Conservation (phyloP, 2,329 filamentous ascomycete genomes). For the Geosmithia flava region DNA sequence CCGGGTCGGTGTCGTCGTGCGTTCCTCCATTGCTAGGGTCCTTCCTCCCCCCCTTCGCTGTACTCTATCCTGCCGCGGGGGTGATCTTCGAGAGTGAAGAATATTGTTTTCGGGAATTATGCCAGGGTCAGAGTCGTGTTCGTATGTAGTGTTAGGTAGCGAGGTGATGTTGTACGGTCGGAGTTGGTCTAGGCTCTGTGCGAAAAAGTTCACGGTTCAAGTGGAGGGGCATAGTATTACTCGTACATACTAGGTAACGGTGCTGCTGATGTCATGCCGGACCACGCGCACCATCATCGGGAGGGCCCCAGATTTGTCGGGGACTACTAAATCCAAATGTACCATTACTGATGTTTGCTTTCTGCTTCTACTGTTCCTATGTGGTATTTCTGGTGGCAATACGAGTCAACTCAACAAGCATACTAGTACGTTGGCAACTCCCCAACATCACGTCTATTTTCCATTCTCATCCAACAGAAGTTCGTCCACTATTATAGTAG, state of each 20-base stretch:
- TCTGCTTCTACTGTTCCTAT: neutral
- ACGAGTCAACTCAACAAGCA: neutral
- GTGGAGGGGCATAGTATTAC: neutral
- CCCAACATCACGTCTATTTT: neutral
- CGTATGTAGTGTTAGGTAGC: too few relatives aligned
- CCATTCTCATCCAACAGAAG: neutral
- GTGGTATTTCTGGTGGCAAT: neutral
- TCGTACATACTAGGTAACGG: too few relatives aligned
- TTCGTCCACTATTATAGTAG: neutral
- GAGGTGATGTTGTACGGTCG: too few relatives aligned
- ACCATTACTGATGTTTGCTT: neutral
- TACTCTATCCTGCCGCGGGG: neutral
- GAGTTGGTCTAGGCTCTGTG: neutral
- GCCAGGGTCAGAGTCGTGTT: too few relatives aligned
- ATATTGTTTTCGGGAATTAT: too few relatives aligned
- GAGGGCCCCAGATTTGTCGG: neutral
- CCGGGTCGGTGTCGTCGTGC: slow-evolving; percentile 2
- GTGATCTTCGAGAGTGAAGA: neutral
- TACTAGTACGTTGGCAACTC: neutral
- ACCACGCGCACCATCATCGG: neutral
- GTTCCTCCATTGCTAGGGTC: neutral
- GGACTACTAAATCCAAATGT: neutral
- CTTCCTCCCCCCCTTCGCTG: neutral
- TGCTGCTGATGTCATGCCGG: neutral
- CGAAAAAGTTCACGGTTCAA: neutral